A percentile compares a stretch with the other conserved stretches of the same genome.
phyloP scores from a whole-genome alignment of 148 eudicot species.

The Silene uniflora region DNA sequence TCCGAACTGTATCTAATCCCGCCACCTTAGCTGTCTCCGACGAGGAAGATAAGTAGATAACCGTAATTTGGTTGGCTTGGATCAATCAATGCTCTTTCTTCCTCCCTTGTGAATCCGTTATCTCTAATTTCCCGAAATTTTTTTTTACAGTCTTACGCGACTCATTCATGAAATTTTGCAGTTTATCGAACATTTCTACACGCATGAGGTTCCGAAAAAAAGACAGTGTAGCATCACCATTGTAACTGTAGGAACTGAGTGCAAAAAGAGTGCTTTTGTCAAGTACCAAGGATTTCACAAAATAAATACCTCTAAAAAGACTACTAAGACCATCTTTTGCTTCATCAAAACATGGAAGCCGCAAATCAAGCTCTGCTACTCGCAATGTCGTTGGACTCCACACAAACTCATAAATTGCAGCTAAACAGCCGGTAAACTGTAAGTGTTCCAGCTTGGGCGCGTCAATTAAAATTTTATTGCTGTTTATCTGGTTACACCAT shows the following conservation, averaged over 20 bases:
- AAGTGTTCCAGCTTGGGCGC: constrained; percentile 2
- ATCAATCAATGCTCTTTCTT: too few species aligned
- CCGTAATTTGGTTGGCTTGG: too few species aligned
- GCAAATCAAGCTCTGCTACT: background rate
- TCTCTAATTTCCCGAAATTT: background rate
- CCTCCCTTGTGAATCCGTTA: background rate
- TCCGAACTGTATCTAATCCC: too few species aligned
- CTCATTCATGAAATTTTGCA: background rate
- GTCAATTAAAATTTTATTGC: background rate
- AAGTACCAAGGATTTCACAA: background rate
- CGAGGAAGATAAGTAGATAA: too few species aligned
- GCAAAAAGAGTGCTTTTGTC: background rate
- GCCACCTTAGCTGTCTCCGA: too few species aligned
- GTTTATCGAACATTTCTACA: constrained; percentile 1
- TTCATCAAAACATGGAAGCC: background rate
- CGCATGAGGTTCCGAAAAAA: background rate
- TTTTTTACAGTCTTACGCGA: background rate
- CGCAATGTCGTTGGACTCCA: background rate
- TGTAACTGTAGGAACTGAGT: constrained; percentile 1
- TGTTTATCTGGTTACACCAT: background rate
- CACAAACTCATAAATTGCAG: background rate
- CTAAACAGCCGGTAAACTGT: background rate
- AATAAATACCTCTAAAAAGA: constrained; percentile 1
- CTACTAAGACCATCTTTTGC: background rate
- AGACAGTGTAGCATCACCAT: background rate